Percentiles rank a stretch among this genome's conserved stretches.
These are phyloP conservation scores for Nakazawaea populi DNA, from an alignment of 805 yeast genomes.

Conservation along the genomic window DNA sequence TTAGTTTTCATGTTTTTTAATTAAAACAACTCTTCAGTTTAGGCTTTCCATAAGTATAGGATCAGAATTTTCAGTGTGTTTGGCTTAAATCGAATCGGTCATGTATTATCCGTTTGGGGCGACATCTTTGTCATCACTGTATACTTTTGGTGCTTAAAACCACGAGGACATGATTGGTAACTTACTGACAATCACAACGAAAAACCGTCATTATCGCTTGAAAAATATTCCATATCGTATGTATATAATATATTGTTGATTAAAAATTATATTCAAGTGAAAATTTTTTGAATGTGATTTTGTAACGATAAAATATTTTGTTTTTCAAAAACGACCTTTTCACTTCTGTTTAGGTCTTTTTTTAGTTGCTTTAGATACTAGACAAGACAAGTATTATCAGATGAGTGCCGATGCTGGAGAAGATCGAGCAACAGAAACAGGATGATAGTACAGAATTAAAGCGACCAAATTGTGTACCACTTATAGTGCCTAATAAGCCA, in stretches of 20 bases:
- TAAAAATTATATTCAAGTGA: neutral
- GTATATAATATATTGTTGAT: no score
- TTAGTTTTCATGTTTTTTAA: neutral
- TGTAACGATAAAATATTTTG: neutral
- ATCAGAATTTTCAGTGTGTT: conserved; percentile 65
- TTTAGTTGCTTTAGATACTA: neutral
- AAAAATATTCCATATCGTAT: no score
- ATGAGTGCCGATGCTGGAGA: neutral
- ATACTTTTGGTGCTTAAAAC: neutral
- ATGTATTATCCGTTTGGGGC: conserved; percentile 68
- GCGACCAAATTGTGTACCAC: neutral
- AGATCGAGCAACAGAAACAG: neutral
- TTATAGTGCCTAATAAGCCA: conserved; percentile 1
- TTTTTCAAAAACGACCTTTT: neutral
- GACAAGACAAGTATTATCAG: no score
- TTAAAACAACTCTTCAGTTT: no score
- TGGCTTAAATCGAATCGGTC: conserved; percentile 68
- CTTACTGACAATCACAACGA: no score
- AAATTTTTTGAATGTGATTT: neutral
- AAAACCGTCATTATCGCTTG: no score
- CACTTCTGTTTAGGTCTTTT: neutral
- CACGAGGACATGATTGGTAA: no score
- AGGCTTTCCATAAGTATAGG: neutral
- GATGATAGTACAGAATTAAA: neutral
- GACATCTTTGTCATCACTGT: conserved; percentile 60